A percentile compares a stretch with the other conserved stretches of the same genome.
Evolutionary conservation across 805 yeast genomes (phyloP).

Genomic region (Brettanomyces custersianus): DNA sequence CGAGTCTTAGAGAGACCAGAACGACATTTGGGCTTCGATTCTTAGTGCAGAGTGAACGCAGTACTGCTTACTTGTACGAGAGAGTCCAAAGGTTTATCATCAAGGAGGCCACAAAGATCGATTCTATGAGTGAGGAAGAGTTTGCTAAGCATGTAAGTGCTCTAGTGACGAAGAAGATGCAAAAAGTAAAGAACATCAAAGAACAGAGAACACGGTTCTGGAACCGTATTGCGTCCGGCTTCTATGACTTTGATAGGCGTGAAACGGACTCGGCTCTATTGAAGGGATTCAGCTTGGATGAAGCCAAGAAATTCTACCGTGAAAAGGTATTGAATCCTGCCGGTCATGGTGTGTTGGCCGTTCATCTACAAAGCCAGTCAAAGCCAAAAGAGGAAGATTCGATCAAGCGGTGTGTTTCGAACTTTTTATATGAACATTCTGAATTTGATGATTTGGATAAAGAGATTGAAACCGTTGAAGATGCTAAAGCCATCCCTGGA

Average conservation of each 20-base stretch:
- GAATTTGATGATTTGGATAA: slow-evolving; percentile 20
- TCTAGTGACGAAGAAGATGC: slow-evolving; percentile 52
- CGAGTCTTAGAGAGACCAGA: slow-evolving; percentile 60
- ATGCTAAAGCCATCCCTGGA: slow-evolving; percentile 10
- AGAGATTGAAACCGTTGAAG: slow-evolving; percentile 8
- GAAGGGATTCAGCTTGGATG: slow-evolving; percentile 42
- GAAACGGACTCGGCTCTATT: slow-evolving; percentile 50
- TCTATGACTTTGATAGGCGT: slow-evolving; percentile 61
- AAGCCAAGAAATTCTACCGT: slow-evolving; percentile 49
- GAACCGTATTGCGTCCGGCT: slow-evolving; percentile 64
- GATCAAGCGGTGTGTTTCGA: slow-evolving; percentile 20
- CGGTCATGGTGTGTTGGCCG: slow-evolving; percentile 35
- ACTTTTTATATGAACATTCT: slow-evolving; percentile 19
- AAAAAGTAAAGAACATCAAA: slow-evolving; percentile 64
- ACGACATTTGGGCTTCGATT: slow-evolving; percentile 67
- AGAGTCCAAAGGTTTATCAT: slow-evolving; percentile 64
- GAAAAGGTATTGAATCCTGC: slow-evolving; percentile 25
- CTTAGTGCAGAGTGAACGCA: slow-evolving; percentile 75
- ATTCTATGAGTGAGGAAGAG: slow-evolving; percentile 49
- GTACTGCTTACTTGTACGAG: slow-evolving; percentile 63
- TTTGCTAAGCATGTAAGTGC: slow-evolving; percentile 64
- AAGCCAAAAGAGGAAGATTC: slow-evolving; percentile 15
- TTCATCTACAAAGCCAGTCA: slow-evolving; percentile 55
- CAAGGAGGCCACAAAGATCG: slow-evolving; percentile 33
- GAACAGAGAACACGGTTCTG: slow-evolving; percentile 69